These are phyloP conservation scores for Lactifluus rugatus DNA, from an alignment of 768 basidiomycete genomes.

Conservation along the genomic window DNA sequence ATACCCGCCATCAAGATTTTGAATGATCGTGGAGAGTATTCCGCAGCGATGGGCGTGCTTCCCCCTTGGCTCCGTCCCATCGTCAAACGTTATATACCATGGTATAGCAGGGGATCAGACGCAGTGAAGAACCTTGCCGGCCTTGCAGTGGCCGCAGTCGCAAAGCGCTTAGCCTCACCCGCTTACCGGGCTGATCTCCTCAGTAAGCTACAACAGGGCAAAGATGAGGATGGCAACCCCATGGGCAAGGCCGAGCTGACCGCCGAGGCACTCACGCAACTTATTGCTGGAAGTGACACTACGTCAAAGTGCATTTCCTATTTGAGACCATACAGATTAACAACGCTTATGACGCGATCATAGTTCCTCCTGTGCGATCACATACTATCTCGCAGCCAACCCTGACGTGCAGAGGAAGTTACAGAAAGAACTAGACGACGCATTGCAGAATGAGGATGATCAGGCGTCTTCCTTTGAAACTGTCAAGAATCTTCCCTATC, in stretches of 20 bases:
- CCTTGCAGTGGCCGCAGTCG: conserved; percentile 34
- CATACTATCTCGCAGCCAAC: conserved; percentile 70
- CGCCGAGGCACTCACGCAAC: conserved; percentile 76
- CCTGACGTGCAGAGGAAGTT: conserved; percentile 58
- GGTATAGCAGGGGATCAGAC: conserved; percentile 28
- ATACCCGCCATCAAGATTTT: conserved; percentile 74
- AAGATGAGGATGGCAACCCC: conserved; percentile 69
- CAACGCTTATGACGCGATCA: not conserved
- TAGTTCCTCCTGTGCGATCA: conserved; percentile 84
- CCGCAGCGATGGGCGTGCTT: conserved; percentile 32
- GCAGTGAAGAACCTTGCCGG: conserved; percentile 31
- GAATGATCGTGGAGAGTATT: conserved; percentile 37
- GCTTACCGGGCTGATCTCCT: conserved; percentile 74
- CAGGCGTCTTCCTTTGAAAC: conserved; percentile 51
- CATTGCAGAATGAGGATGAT: conserved; percentile 52
- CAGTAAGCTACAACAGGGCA: conserved; percentile 67
- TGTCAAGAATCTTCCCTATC: conserved; percentile 66
- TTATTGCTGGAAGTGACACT: conserved; percentile 87
- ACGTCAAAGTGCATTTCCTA: conserved; percentile 67
- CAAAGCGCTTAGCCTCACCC: conserved; percentile 56
- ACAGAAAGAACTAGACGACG: conserved; percentile 62
- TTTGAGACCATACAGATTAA: not conserved
- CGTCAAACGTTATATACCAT: conserved; percentile 27
- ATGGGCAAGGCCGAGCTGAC: conserved; percentile 80
- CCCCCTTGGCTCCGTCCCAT: conserved; percentile 29